These are phyloP conservation scores for Calonectria honghensis DNA, from an alignment of 2,329 filamentous ascomycete genomes.

Conservation along the genomic window DNA sequence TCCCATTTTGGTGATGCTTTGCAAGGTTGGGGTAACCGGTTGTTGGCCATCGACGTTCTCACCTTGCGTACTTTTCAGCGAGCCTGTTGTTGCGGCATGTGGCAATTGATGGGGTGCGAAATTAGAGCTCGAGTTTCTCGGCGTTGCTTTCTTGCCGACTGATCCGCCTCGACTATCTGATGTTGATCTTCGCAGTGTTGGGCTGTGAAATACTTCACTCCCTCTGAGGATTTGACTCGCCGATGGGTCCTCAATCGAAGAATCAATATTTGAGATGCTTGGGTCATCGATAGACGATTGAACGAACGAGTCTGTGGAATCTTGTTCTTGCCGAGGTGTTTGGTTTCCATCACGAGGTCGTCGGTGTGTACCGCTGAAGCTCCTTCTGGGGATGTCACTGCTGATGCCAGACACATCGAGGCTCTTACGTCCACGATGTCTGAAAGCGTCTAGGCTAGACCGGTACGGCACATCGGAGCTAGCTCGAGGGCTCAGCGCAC, in stretches of 20 bases:
- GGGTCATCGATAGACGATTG: constrained; percentile 83
- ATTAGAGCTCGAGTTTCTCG: constrained; percentile 44
- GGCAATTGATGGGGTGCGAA: constrained; percentile 40
- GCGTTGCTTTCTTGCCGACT: constrained; percentile 39
- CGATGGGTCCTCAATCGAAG: constrained; percentile 85
- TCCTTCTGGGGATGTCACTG: constrained; percentile 71
- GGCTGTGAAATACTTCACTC: constrained; percentile 91
- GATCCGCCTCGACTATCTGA: constrained; percentile 59
- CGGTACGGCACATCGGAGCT: constrained; percentile 71
- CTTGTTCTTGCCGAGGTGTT: constrained; percentile 65
- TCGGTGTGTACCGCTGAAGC: constrained; percentile 76
- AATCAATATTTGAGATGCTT: constrained; percentile 82
- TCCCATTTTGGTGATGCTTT: constrained; percentile 76
- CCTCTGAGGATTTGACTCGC: constrained; percentile 92
- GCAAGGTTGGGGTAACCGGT: constrained; percentile 65
- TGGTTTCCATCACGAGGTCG: constrained; percentile 45
- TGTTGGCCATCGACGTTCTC: constrained; percentile 46
- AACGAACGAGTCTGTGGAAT: constrained; percentile 81
- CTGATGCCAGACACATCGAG: constrained; percentile 69
- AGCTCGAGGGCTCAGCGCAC: constrained; percentile 70
- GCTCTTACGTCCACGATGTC: constrained; percentile 69
- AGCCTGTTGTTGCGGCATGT: constrained; percentile 64
- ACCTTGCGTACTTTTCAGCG: constrained; percentile 49
- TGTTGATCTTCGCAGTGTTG: constrained; percentile 76
- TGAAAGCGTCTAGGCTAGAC: constrained; percentile 73